Base-by-base conservation (phyloP, 192 early-diverging fungal species). In the Coemansia sp. region DNA sequence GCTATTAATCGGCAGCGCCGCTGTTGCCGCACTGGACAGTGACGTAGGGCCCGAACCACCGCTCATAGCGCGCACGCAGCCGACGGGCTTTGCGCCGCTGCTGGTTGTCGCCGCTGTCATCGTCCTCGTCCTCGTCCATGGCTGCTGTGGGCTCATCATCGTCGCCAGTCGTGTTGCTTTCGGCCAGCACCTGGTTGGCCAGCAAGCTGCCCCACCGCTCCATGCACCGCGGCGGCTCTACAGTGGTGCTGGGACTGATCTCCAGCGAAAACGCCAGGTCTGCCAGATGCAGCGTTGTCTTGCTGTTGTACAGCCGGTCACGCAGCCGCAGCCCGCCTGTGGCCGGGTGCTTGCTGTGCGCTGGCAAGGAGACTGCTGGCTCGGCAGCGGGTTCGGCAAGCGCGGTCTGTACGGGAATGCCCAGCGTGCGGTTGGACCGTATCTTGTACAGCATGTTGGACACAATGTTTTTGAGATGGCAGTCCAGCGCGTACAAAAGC, bases 401-500 rank as follows among this genome's bases (percentile, higher is more conserved):
- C 10, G 16, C 23, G 18, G 30, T 20, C 45, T 52, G 51, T 31
- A 77, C 75, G 1, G 68, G 69, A 16, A 80, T 83, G 15, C 84
- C 85, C 42, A 85, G 64, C 4, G 84, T 62, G 17, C 84, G 80
- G 65, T 87, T 87, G 5, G 79, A 72, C 21, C 87, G 75, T 34
- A 80, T 62, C 47, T 87, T 86, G 71, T 80, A 82, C 21, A 89
- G 83, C 48, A 81, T 82, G 23, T 84, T 86, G 21, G 82, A 84
- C 38, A 89, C 71, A 10, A 86, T 74, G 45, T 82, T 82, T 49
- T 86, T 85, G 49, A 89, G 71, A 50, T 89, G 85, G 47, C 80
- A 83, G 71, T 89, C 88, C 55, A 87, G 69, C 5, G 85, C 84
- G 51, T 84, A 83, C 31, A 87, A 51, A 69, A 89, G 76, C 20